These are phyloP conservation scores for Plasmodium yoelii DNA, from an alignment of 169 alveolate genomes.

Conservation along the genomic window DNA sequence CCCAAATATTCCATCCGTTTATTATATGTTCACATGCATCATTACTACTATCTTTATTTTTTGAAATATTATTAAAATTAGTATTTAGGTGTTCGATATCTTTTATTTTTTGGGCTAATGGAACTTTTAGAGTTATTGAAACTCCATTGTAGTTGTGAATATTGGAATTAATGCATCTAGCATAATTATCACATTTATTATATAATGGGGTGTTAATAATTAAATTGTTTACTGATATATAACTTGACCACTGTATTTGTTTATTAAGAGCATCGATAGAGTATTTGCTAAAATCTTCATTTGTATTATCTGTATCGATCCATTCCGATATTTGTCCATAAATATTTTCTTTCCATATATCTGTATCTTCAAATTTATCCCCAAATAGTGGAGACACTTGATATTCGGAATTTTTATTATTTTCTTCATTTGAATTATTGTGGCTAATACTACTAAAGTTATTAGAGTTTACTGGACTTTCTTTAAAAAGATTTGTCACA, in stretches of 20 bases:
- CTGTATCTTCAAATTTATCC: slow-evolving; percentile 37
- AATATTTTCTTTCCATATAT: slow-evolving; percentile 53
- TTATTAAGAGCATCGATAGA: slow-evolving; percentile 60
- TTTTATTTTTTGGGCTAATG: slow-evolving; percentile 1
- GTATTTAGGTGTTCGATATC: neutral
- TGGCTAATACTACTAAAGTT: neutral
- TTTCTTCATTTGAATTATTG: neutral
- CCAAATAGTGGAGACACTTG: slow-evolving; percentile 69
- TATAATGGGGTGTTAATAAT: slow-evolving; percentile 45
- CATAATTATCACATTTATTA: slow-evolving; percentile 64
- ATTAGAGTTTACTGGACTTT: neutral
- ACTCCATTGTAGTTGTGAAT: slow-evolving; percentile 42
- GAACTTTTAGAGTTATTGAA: slow-evolving; percentile 40
- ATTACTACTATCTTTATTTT: neutral
- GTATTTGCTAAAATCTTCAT: slow-evolving; percentile 17
- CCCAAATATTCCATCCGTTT: slow-evolving; percentile 75
- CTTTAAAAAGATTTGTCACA: slow-evolving; percentile 39
- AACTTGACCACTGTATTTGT: slow-evolving; percentile 74
- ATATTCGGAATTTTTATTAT: neutral
- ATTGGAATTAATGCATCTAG: slow-evolving; percentile 59
- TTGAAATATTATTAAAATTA: neutral
- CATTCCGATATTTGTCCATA: slow-evolving; percentile 64
- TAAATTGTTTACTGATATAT: slow-evolving; percentile 31
- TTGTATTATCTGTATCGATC: slow-evolving; percentile 60
- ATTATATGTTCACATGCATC: neutral